Evolutionary conservation across 148 eudicot genomes (phyloP).

Genomic region (Rhododendron ferrugineum): DNA sequence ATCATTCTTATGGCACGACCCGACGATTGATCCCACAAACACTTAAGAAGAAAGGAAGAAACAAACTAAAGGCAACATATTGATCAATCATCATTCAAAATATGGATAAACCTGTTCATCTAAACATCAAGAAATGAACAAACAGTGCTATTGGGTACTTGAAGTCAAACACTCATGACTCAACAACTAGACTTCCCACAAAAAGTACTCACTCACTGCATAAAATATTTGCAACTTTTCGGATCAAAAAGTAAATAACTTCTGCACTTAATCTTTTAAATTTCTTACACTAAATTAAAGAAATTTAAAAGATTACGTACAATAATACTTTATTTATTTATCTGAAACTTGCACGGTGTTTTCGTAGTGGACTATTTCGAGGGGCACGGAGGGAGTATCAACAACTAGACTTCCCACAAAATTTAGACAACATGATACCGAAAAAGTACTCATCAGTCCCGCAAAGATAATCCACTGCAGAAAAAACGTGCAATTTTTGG

Average conservation of each 20-base stretch:
- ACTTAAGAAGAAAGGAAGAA: background rate
- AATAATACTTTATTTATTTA: no score
- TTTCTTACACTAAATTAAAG: background rate
- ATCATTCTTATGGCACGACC: background rate
- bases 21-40: background rate
- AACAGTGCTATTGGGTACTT: background rate
- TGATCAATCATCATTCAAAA: background rate
- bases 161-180: background rate
- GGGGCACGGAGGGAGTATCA: background rate
- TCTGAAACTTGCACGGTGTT: no score
- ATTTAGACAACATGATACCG: background rate
- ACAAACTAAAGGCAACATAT: background rate
- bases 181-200: background rate
- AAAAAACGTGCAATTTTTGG: background rate
- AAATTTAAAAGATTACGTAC: background rate
- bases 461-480: background rate
- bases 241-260: no score
- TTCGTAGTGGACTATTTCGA: background rate
- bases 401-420: background rate
- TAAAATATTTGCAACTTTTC: background rate
- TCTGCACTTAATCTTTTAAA: background rate
- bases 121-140: background rate
- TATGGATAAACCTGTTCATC: background rate
- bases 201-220: background rate
- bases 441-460: background rate